These are phyloP conservation scores for Starmerella kuoi DNA, from an alignment of 805 yeast species.

Conservation along the genomic window DNA sequence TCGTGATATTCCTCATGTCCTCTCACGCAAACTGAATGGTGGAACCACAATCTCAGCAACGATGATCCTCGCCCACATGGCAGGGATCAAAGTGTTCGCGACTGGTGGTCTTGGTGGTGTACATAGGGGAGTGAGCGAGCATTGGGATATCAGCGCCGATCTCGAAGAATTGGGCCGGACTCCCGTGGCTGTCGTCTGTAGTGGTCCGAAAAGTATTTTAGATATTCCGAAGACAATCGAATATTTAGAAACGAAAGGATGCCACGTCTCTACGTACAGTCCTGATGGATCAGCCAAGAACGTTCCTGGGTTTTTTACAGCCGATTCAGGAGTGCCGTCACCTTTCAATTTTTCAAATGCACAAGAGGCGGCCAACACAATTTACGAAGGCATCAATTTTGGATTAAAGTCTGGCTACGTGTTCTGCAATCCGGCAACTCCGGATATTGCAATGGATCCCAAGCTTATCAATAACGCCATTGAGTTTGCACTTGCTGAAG, in stretches of 20 bases:
- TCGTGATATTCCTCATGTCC: constrained; percentile 62
- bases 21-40: constrained; percentile 54
- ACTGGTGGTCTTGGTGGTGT: constrained; percentile 94
- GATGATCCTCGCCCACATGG: constrained; percentile 62
- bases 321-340: constrained; percentile 60
- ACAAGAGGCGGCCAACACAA: constrained; percentile 49
- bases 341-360: constrained; percentile 51
- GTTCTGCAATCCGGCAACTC: constrained; percentile 76
- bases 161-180: constrained; percentile 73
- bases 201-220: constrained; percentile 79
- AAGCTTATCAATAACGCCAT: constrained; percentile 44
- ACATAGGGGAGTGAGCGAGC: constrained; percentile 59
- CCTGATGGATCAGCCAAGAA: constrained; percentile 34
- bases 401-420: constrained; percentile 53
- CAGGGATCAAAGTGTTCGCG: constrained; percentile 75
- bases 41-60: constrained; percentile 89
- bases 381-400: constrained; percentile 38
- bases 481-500: constrained; percentile 45
- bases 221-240: constrained; percentile 76
- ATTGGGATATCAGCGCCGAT: constrained; percentile 80
- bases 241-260: constrained; percentile 82
- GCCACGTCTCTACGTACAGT: constrained; percentile 61
- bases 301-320: constrained; percentile 72
- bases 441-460: constrained; percentile 44
- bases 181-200: constrained; percentile 79